Conservation (phyloP, 306 rosid species). For the Geum urbanum region DNA sequence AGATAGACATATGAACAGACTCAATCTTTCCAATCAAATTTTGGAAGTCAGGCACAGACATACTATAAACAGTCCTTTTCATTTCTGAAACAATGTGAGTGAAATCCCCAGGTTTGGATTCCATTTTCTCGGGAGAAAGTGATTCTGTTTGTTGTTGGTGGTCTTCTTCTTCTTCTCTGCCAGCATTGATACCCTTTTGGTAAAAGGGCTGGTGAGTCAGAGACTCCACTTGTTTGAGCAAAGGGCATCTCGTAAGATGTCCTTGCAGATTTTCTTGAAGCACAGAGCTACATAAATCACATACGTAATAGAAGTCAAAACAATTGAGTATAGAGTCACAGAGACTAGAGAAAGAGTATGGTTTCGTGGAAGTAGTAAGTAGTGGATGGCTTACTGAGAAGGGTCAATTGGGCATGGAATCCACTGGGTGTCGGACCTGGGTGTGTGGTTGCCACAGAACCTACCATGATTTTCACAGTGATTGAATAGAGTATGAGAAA, state of each 20-base stretch:
- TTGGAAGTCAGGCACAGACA: constrained; percentile 49
- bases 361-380: constrained; percentile 5
- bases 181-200: constrained; percentile 81
- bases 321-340: not conserved
- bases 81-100: constrained; percentile 53
- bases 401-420: constrained; percentile 82
- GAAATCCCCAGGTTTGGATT: constrained; percentile 12
- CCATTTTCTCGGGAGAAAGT: not conserved
- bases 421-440: constrained; percentile 70
- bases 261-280: constrained; percentile 66
- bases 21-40: constrained; percentile 61
- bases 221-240: constrained; percentile 63
- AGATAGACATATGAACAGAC: constrained; percentile 47
- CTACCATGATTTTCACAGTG: constrained; percentile 25
- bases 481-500: constrained; percentile 10
- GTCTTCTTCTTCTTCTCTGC: constrained; percentile 39
- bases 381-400: constrained; percentile 56
- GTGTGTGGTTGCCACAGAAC: constrained; percentile 87
- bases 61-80: constrained; percentile 67
- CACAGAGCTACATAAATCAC: constrained; percentile 53
- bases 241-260: constrained; percentile 81
- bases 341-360: not conserved
- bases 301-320: constrained; percentile 12
- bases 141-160: constrained; percentile 23
- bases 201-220: constrained; percentile 65